Evolutionary conservation across 495 filamentous ascomycete genomes (phyloP), one percentile per base, ranked within the genome.

Genomic region (Xylaria venustula): DNA sequence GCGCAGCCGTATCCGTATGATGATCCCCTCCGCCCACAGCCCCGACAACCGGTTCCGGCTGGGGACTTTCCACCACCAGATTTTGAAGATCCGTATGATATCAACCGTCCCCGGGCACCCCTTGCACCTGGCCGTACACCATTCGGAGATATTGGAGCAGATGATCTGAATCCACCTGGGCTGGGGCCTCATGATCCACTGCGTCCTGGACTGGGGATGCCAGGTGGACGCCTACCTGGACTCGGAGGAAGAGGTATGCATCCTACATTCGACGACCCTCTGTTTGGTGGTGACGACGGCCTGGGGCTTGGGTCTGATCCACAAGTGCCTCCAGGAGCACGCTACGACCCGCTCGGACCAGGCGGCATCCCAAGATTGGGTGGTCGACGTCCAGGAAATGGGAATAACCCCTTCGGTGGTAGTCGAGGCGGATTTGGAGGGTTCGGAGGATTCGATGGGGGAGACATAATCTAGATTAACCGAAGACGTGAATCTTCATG

Each of bases 11-110:
- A 88, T 88, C 71, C 78, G 84, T 67, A 54, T 14, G 60, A 68
- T 15, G 75, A 73, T 64, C 89, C 89, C 11, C 77, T 92, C 7
- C 84, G 85, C 3, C 77, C 77, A 2, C 79, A 73, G 4, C 88
- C 88, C 0, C 81, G 81, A n/a, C 81, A 78, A 8, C 89, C 89
- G 1, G 73, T 86, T 25, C 93, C 92, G 19, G 73, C 81, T 1
- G 89, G 83, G n/a, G 92, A 93, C 57, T 91, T 95, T 63, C 82
- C 87, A 0, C 91, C 92, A 0, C 94, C 94, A 3, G 92, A 85
- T 19, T 98, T 98, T 66, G 94, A 97, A 60, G 92, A 98, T 75
- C 93, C 97, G 65, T 91, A 90, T 67, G 91, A 98, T 54, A 81
- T 98, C 49, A 83, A 89, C 49, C 78, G 85, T 1, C 91, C 87